Conservation (phyloP, 108 stramenopile genomes). For the Stephanodiscus triporus region DNA sequence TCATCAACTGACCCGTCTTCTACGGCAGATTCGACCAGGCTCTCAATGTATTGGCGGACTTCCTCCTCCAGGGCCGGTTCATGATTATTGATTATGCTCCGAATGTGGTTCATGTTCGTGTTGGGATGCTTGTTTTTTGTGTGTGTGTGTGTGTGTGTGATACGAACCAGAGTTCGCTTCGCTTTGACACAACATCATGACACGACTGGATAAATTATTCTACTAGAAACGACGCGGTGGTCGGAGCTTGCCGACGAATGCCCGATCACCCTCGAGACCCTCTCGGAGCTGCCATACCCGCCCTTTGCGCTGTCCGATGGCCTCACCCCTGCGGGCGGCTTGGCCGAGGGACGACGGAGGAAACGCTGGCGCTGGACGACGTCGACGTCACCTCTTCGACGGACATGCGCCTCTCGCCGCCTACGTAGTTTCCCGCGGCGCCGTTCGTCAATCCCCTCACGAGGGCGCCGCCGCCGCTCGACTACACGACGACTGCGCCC, state of each 20-base stretch:
- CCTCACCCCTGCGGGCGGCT: too few species aligned
- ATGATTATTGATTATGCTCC: conserved; percentile 15
- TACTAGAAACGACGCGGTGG: too few species aligned
- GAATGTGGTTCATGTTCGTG: conserved; percentile 28
- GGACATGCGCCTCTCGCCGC: conserved; percentile 73
- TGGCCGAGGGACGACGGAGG: too few species aligned
- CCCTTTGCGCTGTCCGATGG: conserved; percentile 54
- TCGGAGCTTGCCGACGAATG: conserved; percentile 47
- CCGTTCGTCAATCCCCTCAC: conserved; percentile 75
- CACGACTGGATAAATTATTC: too few species aligned
- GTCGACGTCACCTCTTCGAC: conserved; percentile 57
- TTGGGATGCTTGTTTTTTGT: too few species aligned
- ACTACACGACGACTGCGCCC: conserved; percentile 57
- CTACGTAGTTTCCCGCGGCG: conserved; percentile 66
- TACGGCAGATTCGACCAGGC: conserved; percentile 25
- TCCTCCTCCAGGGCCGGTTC: conserved; percentile 28
- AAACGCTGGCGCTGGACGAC: neutral
- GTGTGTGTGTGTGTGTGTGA: too few species aligned
- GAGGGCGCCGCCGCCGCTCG: conserved; percentile 51
- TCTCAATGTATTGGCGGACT: conserved; percentile 26
- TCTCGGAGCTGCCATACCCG: conserved; percentile 62
- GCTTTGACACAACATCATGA: too few species aligned
- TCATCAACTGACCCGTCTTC: conserved; percentile 22
- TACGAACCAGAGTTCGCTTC: too few species aligned
- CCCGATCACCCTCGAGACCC: conserved; percentile 68